Evolutionary conservation across 2,329 filamentous ascomycete species (phyloP), one percentile per base, ranked within the genome.

Genomic region (Neoscytalidium dimidiatum): DNA sequence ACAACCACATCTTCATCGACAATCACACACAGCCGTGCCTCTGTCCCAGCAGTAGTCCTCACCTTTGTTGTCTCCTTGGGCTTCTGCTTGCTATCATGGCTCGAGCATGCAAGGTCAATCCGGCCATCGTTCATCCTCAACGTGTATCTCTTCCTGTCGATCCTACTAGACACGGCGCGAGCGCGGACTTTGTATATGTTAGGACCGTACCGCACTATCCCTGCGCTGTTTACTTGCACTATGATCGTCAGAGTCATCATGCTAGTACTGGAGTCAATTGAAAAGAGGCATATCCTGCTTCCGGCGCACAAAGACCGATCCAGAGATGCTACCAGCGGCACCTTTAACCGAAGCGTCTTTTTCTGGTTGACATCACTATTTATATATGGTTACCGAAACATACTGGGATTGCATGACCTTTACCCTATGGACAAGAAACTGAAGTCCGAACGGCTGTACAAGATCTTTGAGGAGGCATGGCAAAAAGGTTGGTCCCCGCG

Each of bases 81-180:
- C 9, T 71, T 84, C 13, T 69, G 71, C 49, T 61, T 78, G 13
- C 72, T 83, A 33, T 84, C 83, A 1, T 81, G 79, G 69, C 71
- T 80, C 29, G 82, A 85, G 68, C 83, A 85, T 68, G 69, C 73
- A 19, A 78, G 77, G 33, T 79, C 79, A 4, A 72, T 81, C 46
- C 73, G 76, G 19, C 82, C 83, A 1, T 85, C 83, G 0, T 76
- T 79, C 35, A 66, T 84, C n/a, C 71, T 85, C 48, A 80, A 79
- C 58, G 56, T 78, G 33, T 85, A 83, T 68, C 78, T 85, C 1
- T 72, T 80, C 21, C 68, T 80, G 67, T 80, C 81, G 2, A 67
- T 81, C 9, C 57, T 83, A 8, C 80, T 85, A 52, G 82, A 84
- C 67, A 73, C 74, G n/a, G 79, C 79, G 4, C 79, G 78, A 21